Percentiles rank a stretch among this genome's conserved stretches.
phyloP scores from a whole-genome alignment of 2,329 filamentous ascomycete species.

The Samsoniella hepiali region DNA sequence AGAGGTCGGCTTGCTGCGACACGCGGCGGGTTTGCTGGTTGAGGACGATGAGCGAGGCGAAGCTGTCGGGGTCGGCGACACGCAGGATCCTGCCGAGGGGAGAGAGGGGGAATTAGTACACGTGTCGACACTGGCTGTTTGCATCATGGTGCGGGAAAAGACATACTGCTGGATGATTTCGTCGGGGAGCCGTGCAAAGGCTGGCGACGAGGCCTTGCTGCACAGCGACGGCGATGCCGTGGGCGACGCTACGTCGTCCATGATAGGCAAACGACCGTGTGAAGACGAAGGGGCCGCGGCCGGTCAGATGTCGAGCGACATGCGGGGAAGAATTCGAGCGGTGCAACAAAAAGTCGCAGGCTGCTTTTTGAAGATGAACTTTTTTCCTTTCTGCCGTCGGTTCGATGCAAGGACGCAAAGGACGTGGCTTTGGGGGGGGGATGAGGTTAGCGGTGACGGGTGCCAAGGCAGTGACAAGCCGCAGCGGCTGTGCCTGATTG shows the following conservation, averaged over 20 bases:
- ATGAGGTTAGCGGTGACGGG: neutral
- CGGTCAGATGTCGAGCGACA: constrained; percentile 10
- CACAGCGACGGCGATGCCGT: neutral
- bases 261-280: neutral
- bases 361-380: neutral
- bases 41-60: constrained; percentile 63
- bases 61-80: constrained; percentile 58
- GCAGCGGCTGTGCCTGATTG: constrained; percentile 12
- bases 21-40: constrained; percentile 64
- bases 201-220: constrained; percentile 28
- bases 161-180: constrained; percentile 69
- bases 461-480: neutral
- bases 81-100: constrained; percentile 53
- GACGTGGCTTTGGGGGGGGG: neutral
- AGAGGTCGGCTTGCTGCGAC: constrained; percentile 62
- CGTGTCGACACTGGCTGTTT: neutral
- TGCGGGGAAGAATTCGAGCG: neutral
- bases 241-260: neutral
- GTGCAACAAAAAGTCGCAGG: neutral
- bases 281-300: constrained; percentile 9
- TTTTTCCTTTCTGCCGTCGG: neutral
- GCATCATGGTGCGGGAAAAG: neutral
- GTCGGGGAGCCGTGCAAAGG: constrained; percentile 59
- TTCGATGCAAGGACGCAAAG: neutral
- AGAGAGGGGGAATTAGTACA: constrained; percentile 20